phyloP scores from a whole-genome alignment of 805 yeast species.

The Sugiyamaella marilandica region DNA sequence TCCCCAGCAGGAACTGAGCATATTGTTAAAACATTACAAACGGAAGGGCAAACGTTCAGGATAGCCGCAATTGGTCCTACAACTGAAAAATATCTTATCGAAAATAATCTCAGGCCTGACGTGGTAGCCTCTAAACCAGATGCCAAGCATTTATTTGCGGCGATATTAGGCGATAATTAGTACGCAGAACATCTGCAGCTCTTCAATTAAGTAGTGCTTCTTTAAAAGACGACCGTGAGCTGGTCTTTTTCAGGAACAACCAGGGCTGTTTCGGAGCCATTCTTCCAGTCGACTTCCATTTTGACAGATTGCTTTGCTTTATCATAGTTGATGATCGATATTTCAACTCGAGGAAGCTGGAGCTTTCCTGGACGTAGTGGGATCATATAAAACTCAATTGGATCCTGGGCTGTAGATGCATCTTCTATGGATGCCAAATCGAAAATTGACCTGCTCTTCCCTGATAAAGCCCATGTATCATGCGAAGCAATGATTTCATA shows the following conservation, averaged over 20 bases:
- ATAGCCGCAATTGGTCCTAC: slow-evolving; percentile 93
- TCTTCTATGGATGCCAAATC: slow-evolving; percentile 28
- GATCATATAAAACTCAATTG: slow-evolving; percentile 46
- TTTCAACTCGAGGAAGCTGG: slow-evolving; percentile 56
- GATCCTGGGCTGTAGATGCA: slow-evolving; percentile 12
- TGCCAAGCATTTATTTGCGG: slow-evolving; percentile 51
- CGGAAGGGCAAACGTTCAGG: slow-evolving; percentile 28
- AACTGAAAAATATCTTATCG: slow-evolving; percentile 55
- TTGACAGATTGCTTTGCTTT: slow-evolving; percentile 16
- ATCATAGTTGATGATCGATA: slow-evolving; percentile 30
- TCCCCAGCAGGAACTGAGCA: slow-evolving; percentile 83
- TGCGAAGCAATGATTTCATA: slow-evolving; percentile 46
- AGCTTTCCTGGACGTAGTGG: slow-evolving; percentile 77
- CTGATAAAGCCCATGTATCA: slow-evolving; percentile 80
- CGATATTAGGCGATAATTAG: slow-evolving; percentile 21
- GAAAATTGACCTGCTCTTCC: slow-evolving; percentile 55
- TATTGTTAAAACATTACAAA: slow-evolving; percentile 47
- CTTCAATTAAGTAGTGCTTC: not conserved
- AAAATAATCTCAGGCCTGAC: slow-evolving; percentile 51
- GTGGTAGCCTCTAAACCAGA: slow-evolving; percentile 71
- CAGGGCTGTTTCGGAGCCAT: slow-evolving; percentile 62
- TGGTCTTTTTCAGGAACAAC: slow-evolving; percentile 68
- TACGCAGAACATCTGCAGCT: not conserved
- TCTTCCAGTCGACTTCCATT: slow-evolving; percentile 61
- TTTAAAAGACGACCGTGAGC: slow-evolving; percentile 54